Conservation (phyloP, 352 stramenopile genomes). For the Peronospora belbahrii region DNA sequence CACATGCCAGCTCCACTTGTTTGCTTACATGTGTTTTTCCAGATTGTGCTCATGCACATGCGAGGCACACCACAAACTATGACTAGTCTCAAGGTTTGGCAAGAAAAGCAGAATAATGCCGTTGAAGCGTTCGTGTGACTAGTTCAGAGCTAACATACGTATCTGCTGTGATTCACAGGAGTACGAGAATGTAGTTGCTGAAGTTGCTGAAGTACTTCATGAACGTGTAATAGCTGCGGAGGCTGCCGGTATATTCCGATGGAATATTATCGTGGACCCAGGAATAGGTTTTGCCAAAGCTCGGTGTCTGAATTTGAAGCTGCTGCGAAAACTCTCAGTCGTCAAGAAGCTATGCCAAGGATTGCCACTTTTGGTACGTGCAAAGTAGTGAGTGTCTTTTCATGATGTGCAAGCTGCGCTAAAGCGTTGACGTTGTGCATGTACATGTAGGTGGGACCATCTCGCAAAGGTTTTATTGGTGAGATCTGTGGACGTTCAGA, state of each 20-base stretch:
- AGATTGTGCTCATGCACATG: constrained; percentile 97
- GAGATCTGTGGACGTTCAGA: constrained; percentile 83
- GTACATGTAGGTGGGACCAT: constrained; percentile 76
- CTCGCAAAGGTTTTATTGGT: constrained; percentile 96
- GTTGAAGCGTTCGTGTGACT: background rate
- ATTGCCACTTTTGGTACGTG: constrained; percentile 48
- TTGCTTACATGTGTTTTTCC: constrained; percentile 4
- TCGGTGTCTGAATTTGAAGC: constrained; percentile 82
- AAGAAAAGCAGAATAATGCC: background rate
- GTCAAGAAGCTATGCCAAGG: constrained; percentile 40
- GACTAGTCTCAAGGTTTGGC: constrained; percentile 64
- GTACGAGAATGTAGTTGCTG: constrained; percentile 87
- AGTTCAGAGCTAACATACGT: background rate
- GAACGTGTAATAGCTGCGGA: constrained; percentile 71
- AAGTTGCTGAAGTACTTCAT: constrained; percentile 80
- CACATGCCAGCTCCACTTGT: background rate
- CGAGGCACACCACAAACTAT: constrained; percentile 94
- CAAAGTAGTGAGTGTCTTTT: background rate
- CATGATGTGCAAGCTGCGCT: background rate
- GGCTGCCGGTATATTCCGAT: constrained; percentile 82
- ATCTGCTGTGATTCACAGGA: constrained; percentile 28
- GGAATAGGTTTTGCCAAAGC: constrained; percentile 98
- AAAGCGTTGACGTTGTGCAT: background rate
- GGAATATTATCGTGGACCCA: constrained; percentile 94
- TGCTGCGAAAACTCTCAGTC: constrained; percentile 76